phyloP scores from a whole-genome alignment of 257 asterid genomes.

The Galeopsis tetrahit region DNA sequence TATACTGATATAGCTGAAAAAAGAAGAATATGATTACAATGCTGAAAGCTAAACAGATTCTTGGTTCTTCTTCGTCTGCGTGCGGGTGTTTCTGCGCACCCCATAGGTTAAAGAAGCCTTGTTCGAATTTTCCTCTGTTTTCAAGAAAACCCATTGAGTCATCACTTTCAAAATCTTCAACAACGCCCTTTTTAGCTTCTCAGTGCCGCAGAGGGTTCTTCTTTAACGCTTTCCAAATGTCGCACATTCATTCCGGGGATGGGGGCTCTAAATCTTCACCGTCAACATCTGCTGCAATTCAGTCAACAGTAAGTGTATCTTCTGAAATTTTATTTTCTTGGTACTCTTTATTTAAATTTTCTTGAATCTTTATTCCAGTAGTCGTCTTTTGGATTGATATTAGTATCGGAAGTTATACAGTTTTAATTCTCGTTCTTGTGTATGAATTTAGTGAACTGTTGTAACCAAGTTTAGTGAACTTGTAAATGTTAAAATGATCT shows the following conservation, averaged over 20 bases:
- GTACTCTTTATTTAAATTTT: not conserved
- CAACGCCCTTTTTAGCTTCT: constrained; percentile 32
- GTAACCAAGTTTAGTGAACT: too few species aligned
- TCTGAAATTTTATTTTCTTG: not conserved
- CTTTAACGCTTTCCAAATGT: constrained; percentile 57
- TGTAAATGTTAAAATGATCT: constrained; percentile 1
- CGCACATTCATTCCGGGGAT: constrained; percentile 53
- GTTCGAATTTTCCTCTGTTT: constrained; percentile 47
- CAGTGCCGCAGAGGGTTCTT: constrained; percentile 42
- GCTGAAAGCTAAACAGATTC: constrained; percentile 82
- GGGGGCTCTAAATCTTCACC: constrained; percentile 49
- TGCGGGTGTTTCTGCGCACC: constrained; percentile 56
- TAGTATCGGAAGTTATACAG: constrained; percentile 19
- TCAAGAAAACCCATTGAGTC: constrained; percentile 57
- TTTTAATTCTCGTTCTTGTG: not conserved
- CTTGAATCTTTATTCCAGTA: not conserved
- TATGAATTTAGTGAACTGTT: not conserved
- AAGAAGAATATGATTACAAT: constrained; percentile 41
- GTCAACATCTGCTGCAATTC: constrained; percentile 49
- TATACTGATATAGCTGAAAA: constrained; percentile 22
- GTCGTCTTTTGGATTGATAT: not conserved
- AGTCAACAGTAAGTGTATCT: constrained; percentile 59
- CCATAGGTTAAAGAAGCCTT: constrained; percentile 59
- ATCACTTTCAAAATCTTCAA: constrained; percentile 29
- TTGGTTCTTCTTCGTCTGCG: constrained; percentile 74